A percentile compares a stretch with the other conserved stretches of the same genome.
Conservation (phyloP, 352 stramenopile genomes). For the Phytophthora cryptogea region DNA sequence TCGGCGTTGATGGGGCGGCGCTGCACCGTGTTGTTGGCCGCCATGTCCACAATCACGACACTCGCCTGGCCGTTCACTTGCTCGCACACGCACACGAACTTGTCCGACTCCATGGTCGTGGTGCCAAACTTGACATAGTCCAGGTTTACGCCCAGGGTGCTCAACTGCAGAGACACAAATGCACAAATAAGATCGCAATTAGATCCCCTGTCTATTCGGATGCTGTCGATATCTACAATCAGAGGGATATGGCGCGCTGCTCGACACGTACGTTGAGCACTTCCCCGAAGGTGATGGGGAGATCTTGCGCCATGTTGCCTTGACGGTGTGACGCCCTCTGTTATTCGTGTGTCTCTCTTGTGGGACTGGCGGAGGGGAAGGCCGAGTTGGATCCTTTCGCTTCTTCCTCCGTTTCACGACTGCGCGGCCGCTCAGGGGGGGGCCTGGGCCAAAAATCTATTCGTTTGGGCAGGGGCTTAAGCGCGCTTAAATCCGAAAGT, state of each 20-base stretch:
- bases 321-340: constrained; percentile 8
- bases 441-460: constrained; percentile 23
- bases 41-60: constrained; percentile 93
- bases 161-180: constrained; percentile 59
- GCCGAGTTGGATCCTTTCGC: constrained; percentile 35
- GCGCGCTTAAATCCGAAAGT: constrained; percentile 31
- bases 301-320: constrained; percentile 80
- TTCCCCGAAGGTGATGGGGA: constrained; percentile 90
- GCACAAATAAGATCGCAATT: constrained; percentile 6
- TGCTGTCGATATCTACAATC: constrained; percentile 13
- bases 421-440: constrained; percentile 36
- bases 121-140: constrained; percentile 94
- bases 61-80: constrained; percentile 88
- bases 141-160: constrained; percentile 85
- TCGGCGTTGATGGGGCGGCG: constrained; percentile 98
- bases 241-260: constrained; percentile 7
- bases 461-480: constrained; percentile 25
- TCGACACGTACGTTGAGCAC: constrained; percentile 87
- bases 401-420: constrained; percentile 78
- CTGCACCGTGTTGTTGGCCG: constrained; percentile 86
- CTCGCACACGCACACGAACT: constrained; percentile 95
- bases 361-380: constrained; percentile 28
- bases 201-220: constrained; percentile 14
- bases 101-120: constrained; percentile 98
- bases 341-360: constrained; percentile 21